These are phyloP conservation scores for Metschnikowia hibisci DNA, from an alignment of 805 yeast species.

Conservation along the genomic window DNA sequence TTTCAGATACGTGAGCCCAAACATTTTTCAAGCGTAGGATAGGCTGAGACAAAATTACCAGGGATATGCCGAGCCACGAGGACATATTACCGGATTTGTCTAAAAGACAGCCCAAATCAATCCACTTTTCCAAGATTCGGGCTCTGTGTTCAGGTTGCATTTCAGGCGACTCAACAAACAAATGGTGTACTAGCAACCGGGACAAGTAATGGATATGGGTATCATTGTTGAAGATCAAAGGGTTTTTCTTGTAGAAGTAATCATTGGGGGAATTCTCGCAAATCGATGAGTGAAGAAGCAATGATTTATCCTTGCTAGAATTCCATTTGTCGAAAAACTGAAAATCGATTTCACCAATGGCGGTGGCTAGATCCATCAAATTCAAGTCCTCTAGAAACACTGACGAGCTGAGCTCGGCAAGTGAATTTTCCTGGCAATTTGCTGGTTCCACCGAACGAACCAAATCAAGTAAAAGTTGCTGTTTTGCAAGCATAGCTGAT, in stretches of 20 bases:
- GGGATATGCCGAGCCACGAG: slow-evolving; percentile 88
- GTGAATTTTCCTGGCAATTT: slow-evolving; percentile 16
- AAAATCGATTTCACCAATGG: slow-evolving; percentile 64
- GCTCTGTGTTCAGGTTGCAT: slow-evolving; percentile 49
- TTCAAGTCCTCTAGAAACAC: slow-evolving; percentile 52
- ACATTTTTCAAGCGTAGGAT: slow-evolving; percentile 66
- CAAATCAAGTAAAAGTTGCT: slow-evolving; percentile 34
- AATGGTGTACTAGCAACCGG: slow-evolving; percentile 61
- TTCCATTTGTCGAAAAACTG: slow-evolving; percentile 70
- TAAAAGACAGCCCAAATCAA: slow-evolving; percentile 70
- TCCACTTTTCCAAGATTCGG: slow-evolving; percentile 72
- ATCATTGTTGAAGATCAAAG: slow-evolving; percentile 68
- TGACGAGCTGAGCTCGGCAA: slow-evolving; percentile 34
- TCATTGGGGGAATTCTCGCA: slow-evolving; percentile 14
- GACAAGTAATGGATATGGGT: slow-evolving; percentile 75
- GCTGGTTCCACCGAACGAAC: slow-evolving; percentile 6
- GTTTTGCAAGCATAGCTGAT: slow-evolving; percentile 47
- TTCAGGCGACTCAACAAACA: slow-evolving; percentile 50
- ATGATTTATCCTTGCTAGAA: slow-evolving; percentile 72
- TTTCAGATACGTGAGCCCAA: slow-evolving; percentile 69
- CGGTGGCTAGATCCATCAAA: slow-evolving; percentile 52
- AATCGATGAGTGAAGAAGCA: slow-evolving; percentile 56
- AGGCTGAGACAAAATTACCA: slow-evolving; percentile 78
- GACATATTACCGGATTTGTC: slow-evolving; percentile 88
- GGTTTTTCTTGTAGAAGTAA: slow-evolving; percentile 54